Percentiles rank a stretch among this genome's conserved stretches.
Evolutionary conservation across 2,329 filamentous ascomycete genomes (phyloP).

Genomic region (Talaromyces pinophilus): DNA sequence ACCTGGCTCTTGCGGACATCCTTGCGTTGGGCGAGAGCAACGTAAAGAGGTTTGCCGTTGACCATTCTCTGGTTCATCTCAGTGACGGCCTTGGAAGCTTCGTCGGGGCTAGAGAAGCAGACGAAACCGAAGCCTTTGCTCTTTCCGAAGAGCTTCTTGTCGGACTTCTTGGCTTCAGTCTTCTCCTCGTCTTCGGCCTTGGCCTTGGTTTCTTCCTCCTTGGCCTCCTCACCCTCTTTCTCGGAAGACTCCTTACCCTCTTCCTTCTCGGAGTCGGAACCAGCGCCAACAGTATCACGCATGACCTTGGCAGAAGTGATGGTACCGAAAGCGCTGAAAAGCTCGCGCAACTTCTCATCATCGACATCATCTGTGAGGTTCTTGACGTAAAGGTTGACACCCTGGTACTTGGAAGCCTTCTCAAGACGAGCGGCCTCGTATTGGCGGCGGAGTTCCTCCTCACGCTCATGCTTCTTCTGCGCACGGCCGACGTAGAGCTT

Average conservation of each 20-base stretch:
- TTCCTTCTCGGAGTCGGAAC: conserved; percentile 31
- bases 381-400: conserved; percentile 99
- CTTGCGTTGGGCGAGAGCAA: conserved; percentile 97
- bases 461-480: conserved; percentile 99
- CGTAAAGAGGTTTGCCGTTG: conserved; percentile 93
- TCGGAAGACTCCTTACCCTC: conserved; percentile 43
- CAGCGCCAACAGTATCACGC: conserved; percentile 68
- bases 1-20: conserved; percentile 95
- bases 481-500: conserved; percentile 97
- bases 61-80: conserved; percentile 99
- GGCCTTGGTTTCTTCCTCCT: conserved; percentile 39
- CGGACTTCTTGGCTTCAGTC: conserved; percentile 56
- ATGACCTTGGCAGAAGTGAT: conserved; percentile 99
- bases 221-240: conserved; percentile 42
- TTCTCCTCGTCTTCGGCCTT: conserved; percentile 59
- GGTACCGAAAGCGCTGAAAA: conserved; percentile 87
- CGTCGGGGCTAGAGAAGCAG: conserved; percentile 99
- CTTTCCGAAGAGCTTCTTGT: conserved; percentile 77
- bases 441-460: conserved; percentile 98
- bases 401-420: conserved; percentile 99
- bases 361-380: conserved; percentile 96
- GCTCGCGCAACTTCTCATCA: conserved; percentile 93
- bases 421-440: conserved; percentile 97
- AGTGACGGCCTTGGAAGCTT: conserved; percentile 97
- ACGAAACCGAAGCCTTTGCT: conserved; percentile 99